Base-by-base conservation (phyloP, 108 stramenopile genomes). In the Discostella stelligeroides region DNA sequence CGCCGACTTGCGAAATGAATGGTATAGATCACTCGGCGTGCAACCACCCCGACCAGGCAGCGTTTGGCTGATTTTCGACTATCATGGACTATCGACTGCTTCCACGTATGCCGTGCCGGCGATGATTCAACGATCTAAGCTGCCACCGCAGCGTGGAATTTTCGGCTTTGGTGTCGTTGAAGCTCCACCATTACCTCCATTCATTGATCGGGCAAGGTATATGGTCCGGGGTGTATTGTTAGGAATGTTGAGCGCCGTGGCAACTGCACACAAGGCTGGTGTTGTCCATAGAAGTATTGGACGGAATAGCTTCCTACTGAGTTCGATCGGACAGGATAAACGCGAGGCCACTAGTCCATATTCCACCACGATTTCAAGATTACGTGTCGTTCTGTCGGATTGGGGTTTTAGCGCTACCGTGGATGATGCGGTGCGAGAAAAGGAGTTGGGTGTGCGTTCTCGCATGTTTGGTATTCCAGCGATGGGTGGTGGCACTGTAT, bases 221-320 rank as follows among this genome's bases (percentile, higher is more conserved):
- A 75, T 93, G 14, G 85, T 88, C 3, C 80, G 81, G 45, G 90
- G 86, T 8, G 81, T 92, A 38, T 60, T 92, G 42, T 75, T 68
- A 47, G 66, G 73, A 38, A 80, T 81, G 58, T 57, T 95, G n/a
- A 51, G 69, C 29, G 88, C 88, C 7, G 62, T 95, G 63, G 89
- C 91, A 13, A 23, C 38, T 10, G 47, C 90, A 1, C 94, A 95
- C 60, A 89, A 90, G 25, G 70, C 56, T 47, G 89, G 88, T 14
- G 62, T 92, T 10, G 85, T 85, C n/a, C 94, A 95, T 85, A 80
- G 89, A 10, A 86, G 85, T 75, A 76, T 95, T 55, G 88, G 89
- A 2, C 63, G 86, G 42, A 88, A 72, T 30, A 84, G 84, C 28
- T 66, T 92, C 34, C 25, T 89, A 11, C 45, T 95, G 25, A 65